Evolutionary conservation across 73 alveolate genomes (phyloP).

Genomic region (Stentor coeruleus): DNA sequence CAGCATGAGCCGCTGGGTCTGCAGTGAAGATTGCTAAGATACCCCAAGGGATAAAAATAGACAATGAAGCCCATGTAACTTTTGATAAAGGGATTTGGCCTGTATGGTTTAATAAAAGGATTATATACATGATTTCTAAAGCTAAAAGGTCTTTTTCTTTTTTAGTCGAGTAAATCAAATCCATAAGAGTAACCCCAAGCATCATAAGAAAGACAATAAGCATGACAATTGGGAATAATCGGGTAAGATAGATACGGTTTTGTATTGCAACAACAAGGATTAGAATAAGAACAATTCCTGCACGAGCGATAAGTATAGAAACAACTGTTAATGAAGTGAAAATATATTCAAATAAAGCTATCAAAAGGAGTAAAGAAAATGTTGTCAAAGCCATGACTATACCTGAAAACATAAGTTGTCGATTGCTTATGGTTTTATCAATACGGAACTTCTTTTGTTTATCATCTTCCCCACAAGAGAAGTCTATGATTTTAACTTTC

Average conservation of each 20-base stretch:
- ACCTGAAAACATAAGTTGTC: not conserved
- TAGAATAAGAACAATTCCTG: not conserved
- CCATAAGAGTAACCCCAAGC: not conserved
- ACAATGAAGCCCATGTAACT: not conserved
- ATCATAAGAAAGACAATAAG: not conserved
- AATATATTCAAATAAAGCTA: not conserved
- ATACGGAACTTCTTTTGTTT: not conserved
- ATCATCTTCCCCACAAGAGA: slow-evolving; percentile 1
- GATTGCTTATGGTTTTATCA: not conserved
- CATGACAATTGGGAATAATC: not conserved
- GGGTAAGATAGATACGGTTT: not conserved
- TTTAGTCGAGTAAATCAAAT: not conserved
- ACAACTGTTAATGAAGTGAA: not conserved
- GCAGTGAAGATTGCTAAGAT: not conserved
- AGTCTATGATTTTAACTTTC: not conserved
- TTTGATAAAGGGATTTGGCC: not conserved
- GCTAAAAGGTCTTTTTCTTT: not conserved
- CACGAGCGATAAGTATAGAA: not conserved
- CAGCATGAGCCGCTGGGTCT: not conserved
- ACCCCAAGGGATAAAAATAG: slow-evolving; percentile 15
- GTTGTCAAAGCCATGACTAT: not conserved
- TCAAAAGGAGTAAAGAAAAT: not conserved
- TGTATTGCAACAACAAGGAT: not conserved
- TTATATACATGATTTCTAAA: not conserved
- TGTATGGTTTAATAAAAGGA: not conserved